A percentile compares a stretch with the other conserved stretches of the same genome.
phyloP scores from a whole-genome alignment of 2,329 filamentous ascomycete genomes.

The Colletotrichum theobromicola region DNA sequence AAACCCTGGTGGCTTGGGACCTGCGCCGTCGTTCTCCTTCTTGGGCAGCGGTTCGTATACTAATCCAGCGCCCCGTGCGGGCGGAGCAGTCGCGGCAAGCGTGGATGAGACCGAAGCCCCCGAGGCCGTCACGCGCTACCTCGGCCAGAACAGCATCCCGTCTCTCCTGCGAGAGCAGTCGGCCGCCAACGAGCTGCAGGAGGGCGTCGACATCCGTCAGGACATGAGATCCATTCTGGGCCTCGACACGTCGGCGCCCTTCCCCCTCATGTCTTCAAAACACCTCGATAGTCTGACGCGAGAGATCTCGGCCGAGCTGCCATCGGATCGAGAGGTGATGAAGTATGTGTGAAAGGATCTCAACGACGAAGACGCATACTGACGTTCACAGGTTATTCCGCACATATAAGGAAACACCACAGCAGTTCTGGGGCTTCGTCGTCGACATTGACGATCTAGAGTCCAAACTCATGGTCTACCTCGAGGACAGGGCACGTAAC shows the following conservation, averaged over 20 bases:
- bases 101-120: conserved; percentile 59
- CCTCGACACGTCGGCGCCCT: conserved; percentile 69
- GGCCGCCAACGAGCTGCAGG: conserved; percentile 54
- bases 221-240: conserved; percentile 72
- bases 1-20: background rate
- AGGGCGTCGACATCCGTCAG: conserved; percentile 62
- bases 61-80: conserved; percentile 3
- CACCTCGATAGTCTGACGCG: conserved; percentile 65
- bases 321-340: conserved; percentile 70
- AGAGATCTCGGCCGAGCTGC: conserved; percentile 66
- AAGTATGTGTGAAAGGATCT: conserved; percentile 53
- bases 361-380: background rate
- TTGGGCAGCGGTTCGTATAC: conserved; percentile 13
- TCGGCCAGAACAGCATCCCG: conserved; percentile 72
- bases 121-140: conserved; percentile 60
- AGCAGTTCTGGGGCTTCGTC: conserved; percentile 72
- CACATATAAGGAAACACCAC: conserved; percentile 70
- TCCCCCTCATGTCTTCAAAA: conserved; percentile 69
- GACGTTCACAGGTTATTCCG: conserved; percentile 58
- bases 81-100: conserved; percentile 36
- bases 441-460: conserved; percentile 71
- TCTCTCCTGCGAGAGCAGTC: conserved; percentile 68
- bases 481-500: conserved; percentile 67
- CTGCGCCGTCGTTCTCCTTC: conserved; percentile 6
- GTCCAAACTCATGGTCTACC: conserved; percentile 67